Conservation (phyloP, 495 filamentous ascomycete genomes). For the Penicillium daleae region DNA sequence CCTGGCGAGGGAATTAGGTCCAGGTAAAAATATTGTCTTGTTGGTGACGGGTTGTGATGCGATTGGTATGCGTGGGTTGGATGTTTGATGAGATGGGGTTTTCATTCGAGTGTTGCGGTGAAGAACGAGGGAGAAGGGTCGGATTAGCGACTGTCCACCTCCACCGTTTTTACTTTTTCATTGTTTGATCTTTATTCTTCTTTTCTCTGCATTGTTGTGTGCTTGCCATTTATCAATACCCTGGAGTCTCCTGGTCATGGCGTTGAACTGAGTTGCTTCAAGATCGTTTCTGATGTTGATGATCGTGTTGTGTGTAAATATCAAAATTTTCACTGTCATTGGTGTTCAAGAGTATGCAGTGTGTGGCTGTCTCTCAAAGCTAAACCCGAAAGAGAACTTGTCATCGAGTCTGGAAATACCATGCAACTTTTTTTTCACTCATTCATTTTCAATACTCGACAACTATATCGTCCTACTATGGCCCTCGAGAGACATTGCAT, state of each 20-base stretch:
- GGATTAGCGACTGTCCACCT: neutral
- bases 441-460: neutral
- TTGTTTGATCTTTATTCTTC: neutral
- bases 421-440: neutral
- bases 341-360: no score
- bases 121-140: neutral
- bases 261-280: neutral
- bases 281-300: neutral
- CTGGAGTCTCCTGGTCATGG: neutral
- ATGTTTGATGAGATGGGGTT: slow-evolving; percentile 18
- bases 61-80: slow-evolving; percentile 17
- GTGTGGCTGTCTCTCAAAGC: neutral
- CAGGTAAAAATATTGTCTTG: slow-evolving; percentile 39
- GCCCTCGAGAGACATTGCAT: neutral
- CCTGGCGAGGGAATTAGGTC: slow-evolving; percentile 35
- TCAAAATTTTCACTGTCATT: no score
- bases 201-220: neutral
- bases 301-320: neutral
- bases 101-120: neutral
- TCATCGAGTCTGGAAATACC: neutral
- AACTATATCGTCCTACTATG: neutral
- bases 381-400: neutral
- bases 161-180: neutral
- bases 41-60: slow-evolving; percentile 39
- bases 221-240: neutral